Evolutionary conservation across 2,329 filamentous ascomycete species (phyloP).

Genomic region (Arthrocladium fulminans): DNA sequence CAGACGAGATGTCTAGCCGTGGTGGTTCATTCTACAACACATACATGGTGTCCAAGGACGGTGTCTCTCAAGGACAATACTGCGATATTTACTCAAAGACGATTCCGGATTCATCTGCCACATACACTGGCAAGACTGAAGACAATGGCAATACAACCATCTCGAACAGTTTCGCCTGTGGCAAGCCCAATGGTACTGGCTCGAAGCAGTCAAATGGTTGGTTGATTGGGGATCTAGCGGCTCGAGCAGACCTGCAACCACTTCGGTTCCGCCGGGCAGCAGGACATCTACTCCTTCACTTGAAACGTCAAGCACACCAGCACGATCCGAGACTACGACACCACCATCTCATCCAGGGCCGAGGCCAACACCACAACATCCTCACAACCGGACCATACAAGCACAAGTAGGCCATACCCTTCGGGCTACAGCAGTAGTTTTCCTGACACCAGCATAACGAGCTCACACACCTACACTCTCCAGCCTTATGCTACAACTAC

Average conservation of each 20-base stretch:
- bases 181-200: neutral
- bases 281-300: neutral
- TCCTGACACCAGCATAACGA: neutral
- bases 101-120: neutral
- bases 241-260: neutral
- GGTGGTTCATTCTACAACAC: slow-evolving; percentile 18
- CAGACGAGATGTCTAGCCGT: slow-evolving; percentile 8
- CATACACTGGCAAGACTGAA: slow-evolving; percentile 1
- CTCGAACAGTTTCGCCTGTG: slow-evolving; percentile 8
- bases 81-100: slow-evolving; percentile 14
- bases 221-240: slow-evolving; percentile 2
- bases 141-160: slow-evolving; percentile 3
- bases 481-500: neutral
- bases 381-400: neutral
- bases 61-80: slow-evolving; percentile 14
- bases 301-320: neutral
- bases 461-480: neutral
- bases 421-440: neutral
- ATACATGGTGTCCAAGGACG: slow-evolving; percentile 14
- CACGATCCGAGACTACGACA: neutral
- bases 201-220: neutral
- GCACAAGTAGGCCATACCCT: neutral
- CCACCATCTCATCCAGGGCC: neutral
- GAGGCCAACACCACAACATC: neutral
- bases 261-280: neutral